Evolutionary conservation across 2,329 filamentous ascomycete genomes (phyloP), one percentile per base, ranked within the genome.

Genomic region (Ceratocystis albifundus): DNA sequence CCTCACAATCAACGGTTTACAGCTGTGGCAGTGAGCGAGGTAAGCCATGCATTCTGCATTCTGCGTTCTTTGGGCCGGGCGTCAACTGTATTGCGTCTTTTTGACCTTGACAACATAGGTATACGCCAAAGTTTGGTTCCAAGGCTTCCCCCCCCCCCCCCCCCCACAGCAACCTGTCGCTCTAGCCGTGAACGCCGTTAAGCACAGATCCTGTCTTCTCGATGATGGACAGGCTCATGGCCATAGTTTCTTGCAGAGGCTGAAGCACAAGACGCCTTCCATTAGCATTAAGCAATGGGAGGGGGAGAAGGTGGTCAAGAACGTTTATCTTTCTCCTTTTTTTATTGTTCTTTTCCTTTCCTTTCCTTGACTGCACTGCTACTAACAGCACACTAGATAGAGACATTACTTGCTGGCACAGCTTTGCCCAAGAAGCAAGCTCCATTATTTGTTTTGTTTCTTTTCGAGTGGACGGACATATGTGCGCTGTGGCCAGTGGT

Each of bases 381-480:
- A 41, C 36, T 3, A 12, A 12, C 36, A 41, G 36, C 12, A 41
- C 12, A 41, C 10, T 41, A 41, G 10, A 41, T 10, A 10, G 10
- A 3, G 12, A 3, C n/a, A n/a, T n/a, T n/a, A n/a, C n/a, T 12
- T 41, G 15, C 36, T 41, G 36, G 4, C 36, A 12, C 36, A 41
- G 10, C 10, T 41, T 12, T 41, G 10, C 36, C 36, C 10, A 10
- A 8, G 17, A 30, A 32, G 17, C 46, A 30, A 32, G 17, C 46
- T 50, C 46, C 46, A 50, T n/a, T 50, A 22, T 25, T 50, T 50
- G 46, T 20, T 50, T 50, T 50, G 46, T 50, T 50, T 50, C 46
- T 50, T 50, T 41, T 48, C 12, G 20, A 61, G 7, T n/a, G 41
- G 30, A 15, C 20, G 41, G 30, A 15, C 20, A 36, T 36, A 41